These are phyloP conservation scores for Thielaviopsis musarum DNA, from an alignment of 2,329 filamentous ascomycete genomes.

Conservation along the genomic window DNA sequence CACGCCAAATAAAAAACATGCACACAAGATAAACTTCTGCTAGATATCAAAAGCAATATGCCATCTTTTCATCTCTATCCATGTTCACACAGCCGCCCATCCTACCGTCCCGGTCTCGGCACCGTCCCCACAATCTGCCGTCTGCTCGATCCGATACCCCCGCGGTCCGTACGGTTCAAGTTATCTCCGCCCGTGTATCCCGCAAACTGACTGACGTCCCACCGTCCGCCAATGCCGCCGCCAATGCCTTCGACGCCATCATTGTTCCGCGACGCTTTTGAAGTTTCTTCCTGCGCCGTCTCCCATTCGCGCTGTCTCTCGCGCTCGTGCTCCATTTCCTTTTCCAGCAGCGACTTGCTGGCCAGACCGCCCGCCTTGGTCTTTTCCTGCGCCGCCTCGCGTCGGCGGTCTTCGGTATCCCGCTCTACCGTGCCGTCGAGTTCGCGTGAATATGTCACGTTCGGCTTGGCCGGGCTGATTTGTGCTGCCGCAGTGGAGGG, in stretches of 20 bases:
- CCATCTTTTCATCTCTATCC: background rate
- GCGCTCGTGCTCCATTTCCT: slow-evolving; percentile 66
- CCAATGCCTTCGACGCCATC: slow-evolving; percentile 45
- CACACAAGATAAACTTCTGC: no score
- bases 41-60: no score
- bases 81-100: background rate
- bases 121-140: slow-evolving; percentile 68
- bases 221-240: slow-evolving; percentile 49
- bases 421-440: slow-evolving; percentile 42
- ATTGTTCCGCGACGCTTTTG: slow-evolving; percentile 33
- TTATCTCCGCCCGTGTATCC: slow-evolving; percentile 61
- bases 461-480: slow-evolving; percentile 12
- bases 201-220: slow-evolving; percentile 62
- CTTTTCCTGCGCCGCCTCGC: slow-evolving; percentile 38
- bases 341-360: slow-evolving; percentile 54
- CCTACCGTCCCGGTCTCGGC: slow-evolving; percentile 32
- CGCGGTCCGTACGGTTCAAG: slow-evolving; percentile 46
- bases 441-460: slow-evolving; percentile 34
- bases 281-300: slow-evolving; percentile 49
- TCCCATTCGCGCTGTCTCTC: slow-evolving; percentile 70
- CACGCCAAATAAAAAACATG: no score
- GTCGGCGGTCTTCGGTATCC: slow-evolving; percentile 43
- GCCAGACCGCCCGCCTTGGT: slow-evolving; percentile 48
- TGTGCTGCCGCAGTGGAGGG: slow-evolving; percentile 19
- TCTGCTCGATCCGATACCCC: slow-evolving; percentile 50